Base-by-base conservation (phyloP, 179 eudicot species). In the Silene noctiflora region DNA sequence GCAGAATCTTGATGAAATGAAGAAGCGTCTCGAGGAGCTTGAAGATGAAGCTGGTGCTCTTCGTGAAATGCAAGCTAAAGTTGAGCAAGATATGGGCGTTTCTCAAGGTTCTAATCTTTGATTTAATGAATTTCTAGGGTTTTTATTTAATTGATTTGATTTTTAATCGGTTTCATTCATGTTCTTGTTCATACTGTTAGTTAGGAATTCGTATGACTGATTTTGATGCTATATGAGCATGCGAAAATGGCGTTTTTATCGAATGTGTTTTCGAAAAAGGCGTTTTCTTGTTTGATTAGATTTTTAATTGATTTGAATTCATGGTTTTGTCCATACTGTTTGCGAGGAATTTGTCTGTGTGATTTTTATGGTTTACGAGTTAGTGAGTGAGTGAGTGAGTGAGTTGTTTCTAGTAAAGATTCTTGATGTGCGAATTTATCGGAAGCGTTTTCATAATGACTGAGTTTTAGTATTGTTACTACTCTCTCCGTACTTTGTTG, bases 41-140 rank as follows among this genome's bases (percentile, higher is more conserved):
- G 85, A 83, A 64, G 85, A 83, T 35, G 85, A 83, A 83, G 80
- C 83, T 76, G 82, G 80, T 9, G 85, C 83, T 8, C 85, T 83
- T 55, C 85, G 85, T 56, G 85, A 79, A 73, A 83, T 83, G 80
- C 80, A 83, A 71, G 83, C 85, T 27, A 79, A 79, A 76, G 85
- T 79, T 48, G 80, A 83, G 73, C 85, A 76, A 12, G 85, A 83
- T 29, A 82, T 79, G 85, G 79, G 80, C 6, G 48, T 76, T 60
- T 29, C 81, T 82, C 82, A 78, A 82, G 82, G 79, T 82, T 19
- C 56, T 3, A 11, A 60, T 19, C 22, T 44, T 33, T 17, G 25
- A 10, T 21, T 67, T 58, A 9, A 66, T 42, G 27, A 9, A 25
- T 3, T 59, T 42, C 42, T 8, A 3, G 12, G 13, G 17, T 75